phyloP scores from a whole-genome alignment of 2,329 filamentous ascomycete species.

The Aspergillus fumigatus region DNA sequence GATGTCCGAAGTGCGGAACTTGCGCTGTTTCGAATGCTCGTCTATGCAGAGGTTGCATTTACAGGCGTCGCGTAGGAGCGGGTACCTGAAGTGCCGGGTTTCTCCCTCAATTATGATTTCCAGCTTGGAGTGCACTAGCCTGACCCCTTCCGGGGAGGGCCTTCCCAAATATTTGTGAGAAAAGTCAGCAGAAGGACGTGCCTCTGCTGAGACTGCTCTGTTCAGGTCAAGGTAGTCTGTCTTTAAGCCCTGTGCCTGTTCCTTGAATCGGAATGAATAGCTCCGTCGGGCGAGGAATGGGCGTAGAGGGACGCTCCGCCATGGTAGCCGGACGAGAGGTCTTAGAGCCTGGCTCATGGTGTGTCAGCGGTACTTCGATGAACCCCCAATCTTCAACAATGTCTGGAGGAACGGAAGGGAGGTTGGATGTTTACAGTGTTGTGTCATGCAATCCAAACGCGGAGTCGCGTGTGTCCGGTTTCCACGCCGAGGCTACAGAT shows the following conservation, averaged over 20 bases:
- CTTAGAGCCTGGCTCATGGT: background rate
- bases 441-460: background rate
- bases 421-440: background rate
- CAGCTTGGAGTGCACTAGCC: background rate
- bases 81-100: constrained; percentile 7
- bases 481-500: background rate
- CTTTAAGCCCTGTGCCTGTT: background rate
- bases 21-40: constrained; percentile 57
- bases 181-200: background rate
- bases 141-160: background rate
- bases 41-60: constrained; percentile 52
- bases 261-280: background rate
- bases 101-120: background rate
- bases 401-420: background rate
- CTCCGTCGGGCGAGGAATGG: background rate
- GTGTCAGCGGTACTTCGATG: background rate
- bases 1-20: constrained; percentile 62
- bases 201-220: background rate
- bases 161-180: background rate
- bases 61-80: constrained; percentile 52
- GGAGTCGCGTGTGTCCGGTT: background rate
- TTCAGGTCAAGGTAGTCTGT: background rate
- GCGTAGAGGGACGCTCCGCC: background rate
- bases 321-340: background rate
- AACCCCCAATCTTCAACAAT: background rate